Conservation (phyloP, 2,329 filamentous ascomycete species). For the Pseudogymnoascus sp. region DNA sequence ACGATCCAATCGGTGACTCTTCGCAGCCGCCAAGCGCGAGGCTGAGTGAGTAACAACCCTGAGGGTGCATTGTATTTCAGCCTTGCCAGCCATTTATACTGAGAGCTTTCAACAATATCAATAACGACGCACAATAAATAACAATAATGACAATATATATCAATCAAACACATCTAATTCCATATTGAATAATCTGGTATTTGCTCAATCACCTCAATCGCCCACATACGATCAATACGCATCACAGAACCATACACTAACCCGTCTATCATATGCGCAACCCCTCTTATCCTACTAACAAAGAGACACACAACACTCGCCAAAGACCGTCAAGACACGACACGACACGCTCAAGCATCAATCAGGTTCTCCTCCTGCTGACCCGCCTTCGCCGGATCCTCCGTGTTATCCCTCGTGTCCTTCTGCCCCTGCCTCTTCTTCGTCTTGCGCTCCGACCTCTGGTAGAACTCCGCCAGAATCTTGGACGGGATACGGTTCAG, state of each 20-base stretch:
- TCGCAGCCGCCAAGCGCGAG: neutral
- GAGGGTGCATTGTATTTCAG: neutral
- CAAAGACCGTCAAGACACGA: neutral
- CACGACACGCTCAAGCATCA: slow-evolving; percentile 38
- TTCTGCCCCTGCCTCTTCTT: slow-evolving; percentile 48
- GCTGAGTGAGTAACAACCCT: slow-evolving; percentile 4
- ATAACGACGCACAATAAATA: neutral
- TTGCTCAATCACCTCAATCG: neutral
- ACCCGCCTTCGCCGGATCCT: slow-evolving; percentile 31
- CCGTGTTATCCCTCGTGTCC: slow-evolving; percentile 32
- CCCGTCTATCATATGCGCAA: slow-evolving; percentile 5
- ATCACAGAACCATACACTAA: neutral
- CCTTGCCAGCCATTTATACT: neutral
- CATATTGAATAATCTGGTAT: slow-evolving; percentile 8
- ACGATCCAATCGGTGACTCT: slow-evolving; percentile 3
- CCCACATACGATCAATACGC: neutral
- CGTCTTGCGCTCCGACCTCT: slow-evolving; percentile 56
- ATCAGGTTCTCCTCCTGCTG: slow-evolving; percentile 50
- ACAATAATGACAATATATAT: neutral
- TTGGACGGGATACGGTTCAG: slow-evolving; percentile 90
- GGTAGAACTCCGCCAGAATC: slow-evolving; percentile 75
- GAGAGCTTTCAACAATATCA: neutral
- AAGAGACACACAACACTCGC: slow-evolving; percentile 3
- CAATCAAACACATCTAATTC: neutral
- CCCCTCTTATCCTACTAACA: slow-evolving; percentile 4